Conservation (phyloP, 345 rosid genomes). For the Iberis pinnata region DNA sequence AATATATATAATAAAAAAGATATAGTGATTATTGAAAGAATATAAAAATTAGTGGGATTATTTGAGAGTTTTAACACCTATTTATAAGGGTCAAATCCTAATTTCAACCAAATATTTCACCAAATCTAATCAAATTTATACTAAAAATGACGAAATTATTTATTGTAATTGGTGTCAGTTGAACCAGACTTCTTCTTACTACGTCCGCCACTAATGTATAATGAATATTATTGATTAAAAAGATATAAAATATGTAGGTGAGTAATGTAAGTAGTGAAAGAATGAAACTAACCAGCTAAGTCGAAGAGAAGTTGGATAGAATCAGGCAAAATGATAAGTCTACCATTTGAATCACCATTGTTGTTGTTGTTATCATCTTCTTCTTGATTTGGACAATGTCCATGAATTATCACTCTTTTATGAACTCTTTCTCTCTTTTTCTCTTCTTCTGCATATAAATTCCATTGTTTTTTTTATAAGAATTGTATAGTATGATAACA, state of each 20-base stretch:
- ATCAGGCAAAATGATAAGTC: slow-evolving; percentile 64
- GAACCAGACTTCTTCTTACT: too few relatives aligned
- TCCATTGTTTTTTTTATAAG: neutral
- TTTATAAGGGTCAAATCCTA: too few relatives aligned
- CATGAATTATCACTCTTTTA: slow-evolving; percentile 65
- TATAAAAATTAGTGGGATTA: too few relatives aligned
- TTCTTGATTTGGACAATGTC: slow-evolving; percentile 53
- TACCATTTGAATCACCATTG: slow-evolving; percentile 39
- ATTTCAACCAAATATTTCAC: too few relatives aligned
- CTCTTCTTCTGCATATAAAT: slow-evolving; percentile 33
- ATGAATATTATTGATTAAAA: too few relatives aligned
- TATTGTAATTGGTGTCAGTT: too few relatives aligned
- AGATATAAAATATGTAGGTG: neutral
- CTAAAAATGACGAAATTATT: too few relatives aligned
- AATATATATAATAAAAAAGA: too few relatives aligned
- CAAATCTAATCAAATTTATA: too few relatives aligned
- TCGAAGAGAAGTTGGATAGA: slow-evolving; percentile 56
- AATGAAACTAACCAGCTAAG: slow-evolving; percentile 52
- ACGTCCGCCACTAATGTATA: too few relatives aligned
- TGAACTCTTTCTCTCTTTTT: slow-evolving; percentile 28
- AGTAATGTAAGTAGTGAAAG: neutral
- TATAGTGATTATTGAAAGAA: too few relatives aligned
- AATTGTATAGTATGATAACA: neutral
- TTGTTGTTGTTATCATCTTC: slow-evolving; percentile 11
- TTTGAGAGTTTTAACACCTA: too few relatives aligned